Base-by-base conservation (phyloP, 1,284 basidiomycete species). In the Cutaneotrichosporon dermatis region DNA sequence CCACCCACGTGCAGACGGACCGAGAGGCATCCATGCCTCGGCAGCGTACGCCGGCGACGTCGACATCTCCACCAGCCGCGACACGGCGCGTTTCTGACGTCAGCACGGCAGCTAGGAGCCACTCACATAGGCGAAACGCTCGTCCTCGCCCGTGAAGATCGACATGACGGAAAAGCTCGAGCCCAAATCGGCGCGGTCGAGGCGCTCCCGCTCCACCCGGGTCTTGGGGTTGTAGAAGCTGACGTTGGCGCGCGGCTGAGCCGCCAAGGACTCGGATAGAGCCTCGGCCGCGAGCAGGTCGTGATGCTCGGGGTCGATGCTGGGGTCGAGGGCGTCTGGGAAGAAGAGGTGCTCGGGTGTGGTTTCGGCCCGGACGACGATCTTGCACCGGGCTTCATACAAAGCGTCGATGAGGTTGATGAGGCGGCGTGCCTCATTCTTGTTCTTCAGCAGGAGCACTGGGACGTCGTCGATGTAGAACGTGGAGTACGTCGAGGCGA, bases 381-480 rank as follows among this genome's bases (percentile, higher is more conserved):
- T 42, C 44, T 79, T 73, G 61, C 78, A 80, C 7, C 75, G 70
- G 4, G 76, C 69, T 57, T 80, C 80, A 67, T 80, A 85, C 4
- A 88, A 76, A 0, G 87, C 86, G 66, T 88, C 87, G 44, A 88
- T 82, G 55, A 88, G 80, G 11, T 85, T 87, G 69, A 88, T 88
- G 71, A 88, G 83, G 3, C 86, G 78, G 10, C 86, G 76, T 3
- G 86, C 87, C 75, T 88, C 84, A 71, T 89, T 86, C 79, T 88
- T 89, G 60, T 74, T 64, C 42, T 68, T 69, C 3, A 87, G 75
- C 11, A 80, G 80, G 3, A 88, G 79, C 36, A 84, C 66, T 0
- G 86, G 86, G 15, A 88, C 82, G 40, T 82, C 77, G 51, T 84
- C 83, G 55, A 89, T 80, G 63, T 84, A 80, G 57, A 88, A 76